Evolutionary conservation across 768 basidiomycete genomes (phyloP), one percentile per base, ranked within the genome.

Genomic region (Leucocoprinus leucothites): DNA sequence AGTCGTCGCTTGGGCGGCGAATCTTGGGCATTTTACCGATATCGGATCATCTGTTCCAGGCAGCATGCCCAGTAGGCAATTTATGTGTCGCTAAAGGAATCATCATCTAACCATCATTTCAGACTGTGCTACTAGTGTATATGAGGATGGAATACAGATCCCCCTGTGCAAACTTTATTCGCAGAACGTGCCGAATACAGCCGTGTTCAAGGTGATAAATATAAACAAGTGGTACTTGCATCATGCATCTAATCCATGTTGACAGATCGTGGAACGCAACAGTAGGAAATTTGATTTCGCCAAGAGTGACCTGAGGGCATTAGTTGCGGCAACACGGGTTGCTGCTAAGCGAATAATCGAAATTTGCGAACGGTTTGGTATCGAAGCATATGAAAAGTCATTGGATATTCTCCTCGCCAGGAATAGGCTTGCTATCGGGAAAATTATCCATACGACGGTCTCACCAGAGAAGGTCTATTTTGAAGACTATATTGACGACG

Each of bases 401-500:
- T 59, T 69, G 18, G 63, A 66, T 48, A 61, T 60, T 5, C 59
- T 69, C 1, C 53, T 69, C 51, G 34, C 57, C 8, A 60, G 67
- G 28, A 69, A 69, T 42, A 63, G 62, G 56, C 58, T 61, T 35
- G 68, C 66, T 24, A 59, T 69, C 18, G 62, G 64, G 13, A 63
- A 66, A 48, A 60, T 69, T n/a, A 64, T 67, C 38, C 59, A 58
- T 46, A 64, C 60, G 14, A 65, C 57, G 36, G 58, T 69, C 19
- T 64, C 65, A 9, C 53, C 57, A 56, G 62, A 67, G 48, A 25
- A 19, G 16, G 56, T 52, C n/a, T 50, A 57, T 31, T 66, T 64
- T 40, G 64, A 66, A 41, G 68, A 69, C 38, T 69, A 63, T 49
- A 67, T 69, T 51, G 68, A 69, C 53, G 68, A 69, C 38, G 67